These are phyloP conservation scores for Pseudogymnoascus sp. DNA, from an alignment of 2,329 filamentous ascomycete genomes.

Conservation along the genomic window DNA sequence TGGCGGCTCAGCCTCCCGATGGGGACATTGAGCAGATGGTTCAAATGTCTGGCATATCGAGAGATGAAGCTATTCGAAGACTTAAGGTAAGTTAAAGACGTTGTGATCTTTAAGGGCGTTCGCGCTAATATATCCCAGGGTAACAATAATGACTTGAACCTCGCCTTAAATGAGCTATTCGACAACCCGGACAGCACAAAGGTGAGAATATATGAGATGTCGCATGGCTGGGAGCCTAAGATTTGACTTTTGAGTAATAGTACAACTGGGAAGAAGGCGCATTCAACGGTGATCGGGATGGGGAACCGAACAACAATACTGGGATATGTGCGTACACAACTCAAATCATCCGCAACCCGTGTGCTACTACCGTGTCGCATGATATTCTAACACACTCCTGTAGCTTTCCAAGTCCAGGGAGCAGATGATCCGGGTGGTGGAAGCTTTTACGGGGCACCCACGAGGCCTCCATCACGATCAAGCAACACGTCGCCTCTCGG, in stretches of 20 bases:
- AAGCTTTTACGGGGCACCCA: conserved; percentile 33
- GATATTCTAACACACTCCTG: conserved; percentile 12
- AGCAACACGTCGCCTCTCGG: conserved; percentile 49
- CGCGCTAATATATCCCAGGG: conserved; percentile 24
- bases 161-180: conserved; percentile 46
- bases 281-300: conserved; percentile 47
- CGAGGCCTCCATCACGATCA: conserved; percentile 54
- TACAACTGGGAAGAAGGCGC: conserved; percentile 50
- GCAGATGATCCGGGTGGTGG: conserved; percentile 40
- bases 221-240: conserved; percentile 2
- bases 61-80: conserved; percentile 8
- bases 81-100: conserved; percentile 1
- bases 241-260: conserved; percentile 35
- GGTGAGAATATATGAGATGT: conserved; percentile 25
- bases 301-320: conserved; percentile 36
- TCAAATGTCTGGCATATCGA: background rate
- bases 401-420: conserved; percentile 51
- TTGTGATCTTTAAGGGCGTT: background rate
- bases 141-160: conserved; percentile 40
- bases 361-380: background rate
- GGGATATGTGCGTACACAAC: conserved; percentile 37
- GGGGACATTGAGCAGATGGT: conserved; percentile 1
- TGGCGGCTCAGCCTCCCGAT: conserved; percentile 2
- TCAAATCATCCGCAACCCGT: background rate
- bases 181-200: conserved; percentile 36